Percentiles rank a stretch among this genome's conserved stretches.
Conservation (phyloP, 345 rosid species). For the Hibiscus syriacus region DNA sequence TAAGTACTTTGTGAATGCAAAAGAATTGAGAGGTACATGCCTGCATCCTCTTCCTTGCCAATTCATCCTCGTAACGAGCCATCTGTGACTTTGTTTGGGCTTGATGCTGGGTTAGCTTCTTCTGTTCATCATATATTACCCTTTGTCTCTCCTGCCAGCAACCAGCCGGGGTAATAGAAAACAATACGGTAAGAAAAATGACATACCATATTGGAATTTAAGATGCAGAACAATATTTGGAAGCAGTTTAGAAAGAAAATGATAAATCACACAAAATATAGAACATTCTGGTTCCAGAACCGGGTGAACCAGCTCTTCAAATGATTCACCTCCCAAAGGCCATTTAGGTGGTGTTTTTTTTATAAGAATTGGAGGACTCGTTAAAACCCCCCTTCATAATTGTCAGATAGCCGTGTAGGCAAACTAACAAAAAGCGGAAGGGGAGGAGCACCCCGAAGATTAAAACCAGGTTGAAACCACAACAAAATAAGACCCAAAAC, state of each 20-base stretch:
- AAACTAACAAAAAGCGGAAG: too few species aligned
- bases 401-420: too few species aligned
- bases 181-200: not conserved
- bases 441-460: too few species aligned
- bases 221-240: not conserved
- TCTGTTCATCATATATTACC: slow-evolving; percentile 88
- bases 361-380: too few species aligned
- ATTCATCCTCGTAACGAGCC: slow-evolving; percentile 92
- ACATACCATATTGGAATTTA: not conserved
- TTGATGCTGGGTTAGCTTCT: slow-evolving; percentile 79
- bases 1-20: slow-evolving; percentile 3
- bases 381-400: too few species aligned
- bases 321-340: not conserved
- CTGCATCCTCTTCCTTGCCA: slow-evolving; percentile 99
- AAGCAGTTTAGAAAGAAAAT: slow-evolving; percentile 8
- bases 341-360: not conserved
- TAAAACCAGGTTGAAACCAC: too few species aligned
- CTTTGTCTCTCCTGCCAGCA: slow-evolving; percentile 75
- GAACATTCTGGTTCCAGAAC: not conserved
- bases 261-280: slow-evolving; percentile 6
- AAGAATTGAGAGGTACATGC: slow-evolving; percentile 29
- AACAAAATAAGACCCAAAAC: too few species aligned
- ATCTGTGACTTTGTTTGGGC: slow-evolving; percentile 93
- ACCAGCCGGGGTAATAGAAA: not conserved
- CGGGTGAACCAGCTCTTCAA: not conserved